phyloP scores from a whole-genome alignment of 2,329 filamentous ascomycete genomes.

The Aspergillus alliaceus region DNA sequence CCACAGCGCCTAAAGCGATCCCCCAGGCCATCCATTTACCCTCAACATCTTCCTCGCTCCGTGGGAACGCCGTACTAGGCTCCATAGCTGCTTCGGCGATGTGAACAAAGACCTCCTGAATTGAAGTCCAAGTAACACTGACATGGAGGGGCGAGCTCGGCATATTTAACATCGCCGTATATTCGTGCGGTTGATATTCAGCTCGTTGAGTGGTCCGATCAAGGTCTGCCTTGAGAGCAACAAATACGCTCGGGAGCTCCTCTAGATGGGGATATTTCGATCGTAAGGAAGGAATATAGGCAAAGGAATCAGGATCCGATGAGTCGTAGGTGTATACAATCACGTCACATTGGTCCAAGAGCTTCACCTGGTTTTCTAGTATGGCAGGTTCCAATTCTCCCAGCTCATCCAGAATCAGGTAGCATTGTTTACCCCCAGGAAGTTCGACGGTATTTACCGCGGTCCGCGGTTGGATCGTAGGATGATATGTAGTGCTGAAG shows the following conservation, averaged over 20 bases:
- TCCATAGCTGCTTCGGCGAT: slow-evolving; percentile 90
- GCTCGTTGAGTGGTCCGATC: slow-evolving; percentile 96
- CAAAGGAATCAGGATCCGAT: slow-evolving; percentile 92
- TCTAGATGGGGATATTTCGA: slow-evolving; percentile 79
- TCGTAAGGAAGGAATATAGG: slow-evolving; percentile 81
- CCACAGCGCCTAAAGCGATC: slow-evolving; percentile 73
- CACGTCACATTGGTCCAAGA: slow-evolving; percentile 84
- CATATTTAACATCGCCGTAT: slow-evolving; percentile 83
- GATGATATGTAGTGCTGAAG: slow-evolving; percentile 80
- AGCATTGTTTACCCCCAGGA: slow-evolving; percentile 93
- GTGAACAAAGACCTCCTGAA: slow-evolving; percentile 88
- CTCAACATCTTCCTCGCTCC: slow-evolving; percentile 75
- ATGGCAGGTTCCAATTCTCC: slow-evolving; percentile 95
- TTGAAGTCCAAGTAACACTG: slow-evolving; percentile 90
- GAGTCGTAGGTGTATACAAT: slow-evolving; percentile 97
- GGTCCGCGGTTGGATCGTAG: slow-evolving; percentile 90
- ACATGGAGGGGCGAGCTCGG: slow-evolving; percentile 83
- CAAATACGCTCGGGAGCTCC: slow-evolving; percentile 87
- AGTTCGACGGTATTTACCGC: slow-evolving; percentile 97
- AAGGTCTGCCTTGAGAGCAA: slow-evolving; percentile 89
- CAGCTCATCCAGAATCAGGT: slow-evolving; percentile 91
- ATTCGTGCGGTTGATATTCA: slow-evolving; percentile 87
- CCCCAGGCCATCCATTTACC: slow-evolving; percentile 83
- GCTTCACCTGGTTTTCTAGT: slow-evolving; percentile 83
- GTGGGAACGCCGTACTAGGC: slow-evolving; percentile 84